Base-by-base conservation (phyloP, 2,329 filamentous ascomycete species). In the Neurospora crassa region DNA sequence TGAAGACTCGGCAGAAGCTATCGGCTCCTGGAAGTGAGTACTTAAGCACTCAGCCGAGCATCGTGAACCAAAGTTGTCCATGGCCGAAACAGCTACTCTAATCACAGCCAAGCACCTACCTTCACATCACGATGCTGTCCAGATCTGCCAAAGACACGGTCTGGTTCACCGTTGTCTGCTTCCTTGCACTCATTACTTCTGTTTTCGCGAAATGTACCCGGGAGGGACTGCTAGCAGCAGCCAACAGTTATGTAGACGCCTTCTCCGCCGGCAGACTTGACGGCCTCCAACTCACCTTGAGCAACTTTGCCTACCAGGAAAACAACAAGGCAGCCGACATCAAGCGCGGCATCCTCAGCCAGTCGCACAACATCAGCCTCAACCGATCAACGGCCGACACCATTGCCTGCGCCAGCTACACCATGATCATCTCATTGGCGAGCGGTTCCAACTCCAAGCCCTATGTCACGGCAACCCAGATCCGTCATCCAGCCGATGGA, bases 371-470 rank as follows among this genome's bases (percentile, higher is more conserved):
- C 34, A 70, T 77, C 34, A 75, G 75, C 69, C 71, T 75, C 16
- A 74, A 72, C 71, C 73, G 74, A 34, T 74, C 75, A 5, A 77
- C 76, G 2, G 76, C 76, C 70, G 80, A 81, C 76, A 75, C 73
- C 0, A 74, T 78, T 29, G 79, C 78, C 8, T 81, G 80, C 71
- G 79, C 79, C 1, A 80, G 78, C 76, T 81, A 81, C 76, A 80
- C 79, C 14, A 76, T 81, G 76, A 70, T 81, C 67, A 78, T 81
- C 71, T 78, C 79, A 7, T 71, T 78, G 8, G 71, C 74, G 1
- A 79, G 79, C 2, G 24, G 24, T 11, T 59, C 53, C 53, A 59
- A 59, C 24, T 8, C 76, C 12, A 78, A 76, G 70, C 78, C 78
- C 1, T 80, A 80, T 71, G 78, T 80, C 10, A 75, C 80, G 24